Evolutionary conservation across 2,329 filamentous ascomycete species (phyloP), one percentile per base, ranked within the genome.

Genomic region (Aspergillus puulaauensis): DNA sequence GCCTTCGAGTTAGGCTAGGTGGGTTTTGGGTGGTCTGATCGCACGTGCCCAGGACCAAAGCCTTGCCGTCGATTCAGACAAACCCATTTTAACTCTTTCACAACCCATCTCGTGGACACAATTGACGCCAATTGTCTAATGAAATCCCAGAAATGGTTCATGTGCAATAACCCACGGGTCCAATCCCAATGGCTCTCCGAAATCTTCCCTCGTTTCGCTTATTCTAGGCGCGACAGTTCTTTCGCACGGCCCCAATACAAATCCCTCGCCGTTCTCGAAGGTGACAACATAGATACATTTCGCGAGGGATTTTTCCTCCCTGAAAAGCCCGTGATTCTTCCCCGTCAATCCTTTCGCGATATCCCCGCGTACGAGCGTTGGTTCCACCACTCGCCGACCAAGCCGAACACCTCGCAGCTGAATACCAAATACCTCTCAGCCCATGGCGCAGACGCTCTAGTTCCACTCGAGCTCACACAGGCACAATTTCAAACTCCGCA

Each of bases 391-490:
- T 63, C 65, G 75, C 45, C 71, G 77, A 64, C 64, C 75, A 61
- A 61, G 68, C 44, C 60, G 64, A 9, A 66, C 48, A 74, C 35
- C 12, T 37, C 37, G n/a, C 54, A 40, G 43, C 66, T 82, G 23
- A 78, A 82, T 52, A 68, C 69, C 19, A 58, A 70, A 19, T 81
- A 83, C 62, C 70, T 83, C 6, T 66, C 70, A 35, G 65, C 70
- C 39, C 73, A 76, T 52, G 82, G 79, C 64, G 77, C 73, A 39
- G 71, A 79, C 24, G 77, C 79, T 1, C 70, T 81, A 4, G 80
- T 89, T 3, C 84, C 86, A 1, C 75, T 89, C 6, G 87, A 90
- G 66, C 75, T 87, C 45, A 84, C 80, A 23, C 68, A 69, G 15
- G 4, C 27, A 43, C 8, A 41, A 23, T 21, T 21, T 5, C 15